Percentiles rank a stretch among this genome's conserved stretches.
Evolutionary conservation across 306 rosid genomes (phyloP).

Genomic region (Rubus parviflorus): DNA sequence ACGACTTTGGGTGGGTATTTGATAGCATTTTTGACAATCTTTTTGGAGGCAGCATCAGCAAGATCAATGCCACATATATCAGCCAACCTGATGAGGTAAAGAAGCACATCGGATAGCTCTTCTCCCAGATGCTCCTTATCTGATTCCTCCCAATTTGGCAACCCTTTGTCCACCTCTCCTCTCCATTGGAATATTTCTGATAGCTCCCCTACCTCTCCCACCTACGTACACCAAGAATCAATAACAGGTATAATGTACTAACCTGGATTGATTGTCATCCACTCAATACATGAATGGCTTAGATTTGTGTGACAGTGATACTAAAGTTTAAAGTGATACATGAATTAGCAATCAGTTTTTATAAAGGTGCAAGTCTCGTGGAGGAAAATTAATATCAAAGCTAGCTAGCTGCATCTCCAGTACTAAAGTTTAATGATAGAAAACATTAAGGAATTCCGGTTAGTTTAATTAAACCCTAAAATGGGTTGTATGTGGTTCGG

Average conservation of each 20-base stretch:
- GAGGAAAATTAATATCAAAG: not conserved
- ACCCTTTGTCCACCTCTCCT: conserved; percentile 58
- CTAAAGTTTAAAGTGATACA: too few species aligned
- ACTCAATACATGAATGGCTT: not conserved
- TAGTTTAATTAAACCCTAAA: not conserved
- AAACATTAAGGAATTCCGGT: not conserved
- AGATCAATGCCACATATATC: conserved; percentile 55
- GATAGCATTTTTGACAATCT: conserved; percentile 44
- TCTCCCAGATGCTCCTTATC: conserved; percentile 57
- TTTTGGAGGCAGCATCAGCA: conserved; percentile 44
- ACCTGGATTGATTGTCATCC: not conserved
- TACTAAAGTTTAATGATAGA: not conserved
- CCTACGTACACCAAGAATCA: conserved; percentile 21
- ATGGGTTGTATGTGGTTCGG: too few species aligned
- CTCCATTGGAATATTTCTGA: conserved; percentile 58
- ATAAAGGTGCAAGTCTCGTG: not conserved
- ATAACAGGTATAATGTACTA: not conserved
- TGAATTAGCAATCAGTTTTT: not conserved
- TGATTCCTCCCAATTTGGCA: conserved; percentile 52
- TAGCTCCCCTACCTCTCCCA: conserved; percentile 58
- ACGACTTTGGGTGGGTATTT: conserved; percentile 43
- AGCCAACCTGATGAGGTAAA: conserved; percentile 45
- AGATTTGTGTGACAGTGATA: not conserved
- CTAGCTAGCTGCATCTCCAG: not conserved
- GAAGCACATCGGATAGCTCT: conserved; percentile 55